Evolutionary conservation across 2,329 filamentous ascomycete genomes (phyloP).

Genomic region (Karstenula rhodostoma): DNA sequence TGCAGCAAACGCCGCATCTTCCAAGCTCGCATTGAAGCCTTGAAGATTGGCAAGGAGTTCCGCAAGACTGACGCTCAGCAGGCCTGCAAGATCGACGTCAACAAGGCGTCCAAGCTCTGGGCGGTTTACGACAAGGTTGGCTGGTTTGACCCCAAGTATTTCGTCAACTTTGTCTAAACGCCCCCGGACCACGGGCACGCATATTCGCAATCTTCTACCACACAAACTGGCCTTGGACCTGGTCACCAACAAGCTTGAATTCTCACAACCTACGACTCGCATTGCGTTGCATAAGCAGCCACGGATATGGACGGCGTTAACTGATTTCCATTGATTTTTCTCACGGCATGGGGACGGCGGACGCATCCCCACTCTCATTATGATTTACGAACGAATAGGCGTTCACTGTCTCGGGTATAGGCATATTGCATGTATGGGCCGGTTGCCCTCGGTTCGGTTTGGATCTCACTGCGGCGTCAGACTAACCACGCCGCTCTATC

Average conservation of each 20-base stretch:
- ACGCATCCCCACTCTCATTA: constrained; percentile 25
- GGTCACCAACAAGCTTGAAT: no score
- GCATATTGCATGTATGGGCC: constrained; percentile 31
- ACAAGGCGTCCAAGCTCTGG: constrained; percentile 95
- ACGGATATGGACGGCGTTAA: constrained; percentile 26
- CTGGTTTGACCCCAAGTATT: constrained; percentile 72
- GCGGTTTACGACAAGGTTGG: constrained; percentile 85
- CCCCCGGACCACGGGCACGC: neutral
- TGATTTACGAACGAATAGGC: constrained; percentile 39
- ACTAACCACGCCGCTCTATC: constrained; percentile 13
- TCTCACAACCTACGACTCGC: constrained; percentile 11
- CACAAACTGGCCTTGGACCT: constrained; percentile 3
- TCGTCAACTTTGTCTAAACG: constrained; percentile 54
- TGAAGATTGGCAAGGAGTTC: constrained; percentile 79
- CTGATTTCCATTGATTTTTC: constrained; percentile 26
- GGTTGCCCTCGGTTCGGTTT: constrained; percentile 14
- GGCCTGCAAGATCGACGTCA: constrained; percentile 97
- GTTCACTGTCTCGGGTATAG: constrained; percentile 28
- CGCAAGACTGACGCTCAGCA: constrained; percentile 95
- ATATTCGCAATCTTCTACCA: constrained; percentile 5
- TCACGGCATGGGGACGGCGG: constrained; percentile 26
- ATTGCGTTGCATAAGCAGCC: constrained; percentile 39
- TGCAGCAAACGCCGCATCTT: constrained; percentile 95
- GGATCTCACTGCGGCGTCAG: constrained; percentile 21
- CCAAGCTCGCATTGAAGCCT: constrained; percentile 72